phyloP scores from a whole-genome alignment of 352 stramenopile species.

The Phytophthora hibernalis region DNA sequence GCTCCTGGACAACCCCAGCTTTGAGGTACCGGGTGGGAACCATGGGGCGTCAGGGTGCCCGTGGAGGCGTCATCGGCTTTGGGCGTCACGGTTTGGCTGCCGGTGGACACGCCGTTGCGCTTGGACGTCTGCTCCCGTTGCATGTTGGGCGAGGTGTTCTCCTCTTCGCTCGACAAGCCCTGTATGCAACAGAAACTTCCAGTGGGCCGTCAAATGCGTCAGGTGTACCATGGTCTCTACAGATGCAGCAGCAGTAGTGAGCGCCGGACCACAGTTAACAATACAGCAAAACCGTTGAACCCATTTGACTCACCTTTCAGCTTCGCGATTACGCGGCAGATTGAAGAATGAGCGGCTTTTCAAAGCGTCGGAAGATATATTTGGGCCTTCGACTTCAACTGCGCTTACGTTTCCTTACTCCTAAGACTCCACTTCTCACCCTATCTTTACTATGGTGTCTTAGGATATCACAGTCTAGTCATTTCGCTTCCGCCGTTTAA shows the following conservation, averaged over 20 bases:
- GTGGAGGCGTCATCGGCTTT: not conserved
- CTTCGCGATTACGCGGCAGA: not conserved
- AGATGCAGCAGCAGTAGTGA: not conserved
- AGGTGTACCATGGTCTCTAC: not conserved
- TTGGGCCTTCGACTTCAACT: too few relatives aligned
- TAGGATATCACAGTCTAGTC: too few relatives aligned
- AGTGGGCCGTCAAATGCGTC: not conserved
- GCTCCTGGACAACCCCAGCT: not conserved
- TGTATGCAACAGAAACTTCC: not conserved
- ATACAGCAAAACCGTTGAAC: not conserved
- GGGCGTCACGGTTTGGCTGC: not conserved
- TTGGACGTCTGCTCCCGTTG: not conserved
- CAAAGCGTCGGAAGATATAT: not conserved
- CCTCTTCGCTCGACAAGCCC: not conserved
- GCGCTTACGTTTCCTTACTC: too few relatives aligned
- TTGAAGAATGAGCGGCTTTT: not conserved
- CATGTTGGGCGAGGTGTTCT: not conserved
- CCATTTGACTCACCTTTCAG: not conserved
- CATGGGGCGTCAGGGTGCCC: not conserved
- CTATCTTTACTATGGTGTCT: too few relatives aligned
- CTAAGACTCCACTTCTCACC: too few relatives aligned
- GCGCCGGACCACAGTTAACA: not conserved
- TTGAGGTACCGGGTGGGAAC: not conserved
- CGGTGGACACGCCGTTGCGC: not conserved
- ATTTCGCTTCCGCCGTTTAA: too few relatives aligned